phyloP scores from a whole-genome alignment of 1,284 basidiomycete species.

The Kwoniella shivajii region DNA sequence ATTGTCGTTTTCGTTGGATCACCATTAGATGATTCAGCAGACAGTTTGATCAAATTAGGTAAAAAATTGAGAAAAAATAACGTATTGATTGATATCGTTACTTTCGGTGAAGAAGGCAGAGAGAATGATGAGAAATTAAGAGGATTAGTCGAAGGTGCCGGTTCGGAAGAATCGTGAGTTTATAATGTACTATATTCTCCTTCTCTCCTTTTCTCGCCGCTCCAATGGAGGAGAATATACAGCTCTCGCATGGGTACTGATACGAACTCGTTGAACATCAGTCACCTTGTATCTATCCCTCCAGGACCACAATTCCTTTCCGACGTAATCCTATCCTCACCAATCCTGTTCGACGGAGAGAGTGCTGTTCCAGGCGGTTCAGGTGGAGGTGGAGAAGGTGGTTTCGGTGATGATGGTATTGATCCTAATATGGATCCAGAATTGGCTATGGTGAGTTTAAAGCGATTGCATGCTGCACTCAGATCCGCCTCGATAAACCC shows the following conservation, averaged over 20 bases:
- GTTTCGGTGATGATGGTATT: constrained; percentile 68
- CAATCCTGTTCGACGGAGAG: constrained; percentile 79
- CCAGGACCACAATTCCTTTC: constrained; percentile 79
- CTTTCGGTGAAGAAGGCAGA: constrained; percentile 61
- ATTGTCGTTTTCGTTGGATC: constrained; percentile 93
- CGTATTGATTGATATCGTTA: constrained; percentile 89
- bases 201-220: background rate
- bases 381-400: constrained; percentile 53
- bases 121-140: constrained; percentile 52
- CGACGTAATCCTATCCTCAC: constrained; percentile 77
- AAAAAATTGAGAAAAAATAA: constrained; percentile 99
- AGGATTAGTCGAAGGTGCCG: constrained; percentile 53
- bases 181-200: background rate
- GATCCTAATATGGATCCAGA: constrained; percentile 96
- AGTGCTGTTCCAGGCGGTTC: constrained; percentile 61
- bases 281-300: constrained; percentile 77
- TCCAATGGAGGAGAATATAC: background rate
- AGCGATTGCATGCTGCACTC: too few relatives aligned
- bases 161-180: constrained; percentile 50
- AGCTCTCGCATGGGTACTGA: background rate
- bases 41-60: constrained; percentile 79
- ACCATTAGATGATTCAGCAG: constrained; percentile 69
- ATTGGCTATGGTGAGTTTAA: constrained; percentile 85
- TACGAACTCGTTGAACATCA: constrained; percentile 9
- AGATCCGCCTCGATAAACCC: background rate